Conservation (phyloP, 1,139 yeast genomes). For the Hansenula sp. region DNA sequence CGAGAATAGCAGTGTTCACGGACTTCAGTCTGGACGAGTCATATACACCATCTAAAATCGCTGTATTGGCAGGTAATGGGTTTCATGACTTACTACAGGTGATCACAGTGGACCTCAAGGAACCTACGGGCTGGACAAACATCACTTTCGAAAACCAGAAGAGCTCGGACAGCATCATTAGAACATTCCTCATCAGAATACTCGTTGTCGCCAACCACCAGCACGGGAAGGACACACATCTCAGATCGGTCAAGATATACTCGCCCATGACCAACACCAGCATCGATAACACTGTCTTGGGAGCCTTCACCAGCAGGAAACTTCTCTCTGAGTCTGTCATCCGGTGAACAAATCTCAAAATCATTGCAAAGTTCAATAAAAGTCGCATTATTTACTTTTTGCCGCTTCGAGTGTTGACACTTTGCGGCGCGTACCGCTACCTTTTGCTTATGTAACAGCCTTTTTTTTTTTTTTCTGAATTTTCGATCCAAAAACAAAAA, state of each 20-base stretch:
- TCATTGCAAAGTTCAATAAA: no score
- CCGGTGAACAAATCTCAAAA: background rate
- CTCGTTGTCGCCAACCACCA: constrained; percentile 82
- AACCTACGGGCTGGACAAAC: constrained; percentile 87
- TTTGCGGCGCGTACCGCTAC: background rate
- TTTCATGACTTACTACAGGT: constrained; percentile 82
- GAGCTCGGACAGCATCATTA: constrained; percentile 49
- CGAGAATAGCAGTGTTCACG: constrained; percentile 67
- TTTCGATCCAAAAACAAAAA: no score
- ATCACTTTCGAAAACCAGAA: constrained; percentile 62
- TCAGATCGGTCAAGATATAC: constrained; percentile 65
- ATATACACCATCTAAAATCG: constrained; percentile 79
- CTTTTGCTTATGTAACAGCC: background rate
- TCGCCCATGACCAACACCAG: constrained; percentile 32
- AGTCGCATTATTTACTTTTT: background rate
- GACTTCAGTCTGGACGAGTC: constrained; percentile 77
- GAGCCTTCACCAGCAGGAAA: constrained; percentile 29
- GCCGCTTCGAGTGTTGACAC: background rate
- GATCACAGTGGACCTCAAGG: constrained; percentile 56
- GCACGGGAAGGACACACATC: constrained; percentile 93
- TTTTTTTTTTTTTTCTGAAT: background rate
- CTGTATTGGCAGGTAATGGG: constrained; percentile 78
- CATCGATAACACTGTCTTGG: constrained; percentile 19
- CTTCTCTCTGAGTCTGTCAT: constrained; percentile 28
- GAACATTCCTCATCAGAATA: constrained; percentile 70